Percentiles rank a stretch among this genome's conserved stretches.
Evolutionary conservation across 441 rosid genomes (phyloP).

Genomic region (Isatis lusitanica): DNA sequence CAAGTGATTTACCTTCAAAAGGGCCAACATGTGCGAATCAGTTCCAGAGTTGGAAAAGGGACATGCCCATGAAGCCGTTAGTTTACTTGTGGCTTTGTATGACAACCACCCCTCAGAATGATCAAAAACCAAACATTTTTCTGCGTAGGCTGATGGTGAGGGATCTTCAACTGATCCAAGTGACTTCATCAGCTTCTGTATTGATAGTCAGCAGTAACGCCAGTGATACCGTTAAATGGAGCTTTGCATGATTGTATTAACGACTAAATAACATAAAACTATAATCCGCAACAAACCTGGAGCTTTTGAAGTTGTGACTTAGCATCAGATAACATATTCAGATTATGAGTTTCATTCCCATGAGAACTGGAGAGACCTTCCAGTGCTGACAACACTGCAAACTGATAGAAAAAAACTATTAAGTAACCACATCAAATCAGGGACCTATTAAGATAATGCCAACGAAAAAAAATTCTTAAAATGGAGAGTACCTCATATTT

Average conservation of each 20-base stretch:
- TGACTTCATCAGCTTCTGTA: constrained; percentile 81
- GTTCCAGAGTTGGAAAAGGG: constrained; percentile 69
- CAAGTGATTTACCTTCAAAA: constrained; percentile 65
- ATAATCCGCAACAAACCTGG: constrained; percentile 56
- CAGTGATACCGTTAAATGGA: constrained; percentile 30
- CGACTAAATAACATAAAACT: constrained; percentile 20
- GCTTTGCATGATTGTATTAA: constrained; percentile 1
- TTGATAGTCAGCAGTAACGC: constrained; percentile 34
- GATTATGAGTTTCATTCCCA: constrained; percentile 40
- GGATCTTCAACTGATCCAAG: constrained; percentile 89
- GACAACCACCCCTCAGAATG: constrained; percentile 77
- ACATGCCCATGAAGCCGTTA: constrained; percentile 76
- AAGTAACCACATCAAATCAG: constrained; percentile 20
- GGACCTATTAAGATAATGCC: constrained; percentile 9
- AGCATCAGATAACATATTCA: constrained; percentile 55
- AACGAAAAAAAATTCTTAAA: neutral
- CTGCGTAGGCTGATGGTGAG: constrained; percentile 72
- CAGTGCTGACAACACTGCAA: constrained; percentile 66
- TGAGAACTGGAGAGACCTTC: constrained; percentile 55
- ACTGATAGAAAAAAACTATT: constrained; percentile 48
- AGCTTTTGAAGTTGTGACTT: constrained; percentile 80
- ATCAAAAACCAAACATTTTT: constrained; percentile 65
- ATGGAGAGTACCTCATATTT: constrained; percentile 77
- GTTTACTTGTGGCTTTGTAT: constrained; percentile 69
- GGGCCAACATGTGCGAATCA: constrained; percentile 68